Conservation (phyloP, 2,329 filamentous ascomycete genomes). For the Raffaelea arxii region DNA sequence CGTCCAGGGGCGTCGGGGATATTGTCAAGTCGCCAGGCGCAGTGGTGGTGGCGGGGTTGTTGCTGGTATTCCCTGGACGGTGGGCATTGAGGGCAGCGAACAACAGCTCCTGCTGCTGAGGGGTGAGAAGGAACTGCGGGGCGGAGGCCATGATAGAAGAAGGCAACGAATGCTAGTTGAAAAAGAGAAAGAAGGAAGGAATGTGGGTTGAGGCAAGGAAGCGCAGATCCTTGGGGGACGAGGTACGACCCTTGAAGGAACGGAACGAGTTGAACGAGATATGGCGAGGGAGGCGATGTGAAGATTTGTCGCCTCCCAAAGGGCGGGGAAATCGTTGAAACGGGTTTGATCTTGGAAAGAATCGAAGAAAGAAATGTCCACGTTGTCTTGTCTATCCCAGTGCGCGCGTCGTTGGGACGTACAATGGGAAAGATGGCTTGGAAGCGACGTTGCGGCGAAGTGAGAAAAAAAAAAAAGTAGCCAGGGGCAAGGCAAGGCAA, state of each 20-base stretch:
- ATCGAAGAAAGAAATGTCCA: no score
- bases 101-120: constrained; percentile 66
- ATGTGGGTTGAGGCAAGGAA: background rate
- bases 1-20: constrained; percentile 39
- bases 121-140: constrained; percentile 56
- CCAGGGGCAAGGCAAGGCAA: background rate
- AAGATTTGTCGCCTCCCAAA: no score
- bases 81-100: constrained; percentile 70
- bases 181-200: background rate
- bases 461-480: constrained; percentile 1
- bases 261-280: background rate
- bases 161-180: background rate
- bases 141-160: constrained; percentile 23
- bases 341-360: no score
- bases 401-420: no score
- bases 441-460: no score
- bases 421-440: no score
- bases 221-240: no score
- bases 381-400: no score
- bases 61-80: constrained; percentile 30
- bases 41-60: constrained; percentile 12
- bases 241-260: no score
- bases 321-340: no score
- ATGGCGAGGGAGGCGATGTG: background rate
- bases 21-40: constrained; percentile 23